Evolutionary conservation across 805 yeast genomes (phyloP), one percentile per base, ranked within the genome.

Genomic region (Pichia californica): DNA sequence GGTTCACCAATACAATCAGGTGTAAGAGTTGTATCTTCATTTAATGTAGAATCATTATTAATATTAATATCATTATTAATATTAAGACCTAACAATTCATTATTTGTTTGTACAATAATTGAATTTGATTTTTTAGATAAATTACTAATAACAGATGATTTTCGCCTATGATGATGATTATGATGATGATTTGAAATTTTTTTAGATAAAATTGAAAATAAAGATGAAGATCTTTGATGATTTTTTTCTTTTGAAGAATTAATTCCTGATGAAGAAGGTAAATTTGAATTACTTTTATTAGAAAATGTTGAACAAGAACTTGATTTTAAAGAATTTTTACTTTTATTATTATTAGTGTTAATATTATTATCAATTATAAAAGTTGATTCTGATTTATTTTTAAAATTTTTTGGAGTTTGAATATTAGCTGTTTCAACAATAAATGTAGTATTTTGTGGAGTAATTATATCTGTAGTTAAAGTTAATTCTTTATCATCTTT

Each of bases 1-100:
- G 66, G 66, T 39, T 61, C 64, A 32, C 65, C 65, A 14, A 60
- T 23, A n/a, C 36, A 36, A 14, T 56, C 60, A 28, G 52, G 59
- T 8, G 58, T 56, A 26, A 59, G 33, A 5, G 62, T 58, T 19
- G 47, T 43, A 40, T 59, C 59, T 40, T 59, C 61, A 31, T 44
- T 47, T n/a, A 57, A 37, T 1, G 60, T 56, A 0, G 53, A 35
- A 35, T 58, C 59, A 33, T 54, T 55, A 5, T n/a, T 38, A 23
- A 20, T 31, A 16, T 31, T 31, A 16, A 6, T 10, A 19, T 11
- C 6, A 19, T 19, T 31, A 8, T 8, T 18, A n/a, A 33, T 23
- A 21, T 19, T 40, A 13, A 56, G 48, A 7, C 59, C 57, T 5
- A 57, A 36, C 9, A 57, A 44, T 39, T 56, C 62, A 41, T 58